Percentiles rank a stretch among this genome's conserved stretches.
phyloP scores from a whole-genome alignment of 2,329 filamentous ascomycete genomes.

The Akanthomyces uredinophilus region DNA sequence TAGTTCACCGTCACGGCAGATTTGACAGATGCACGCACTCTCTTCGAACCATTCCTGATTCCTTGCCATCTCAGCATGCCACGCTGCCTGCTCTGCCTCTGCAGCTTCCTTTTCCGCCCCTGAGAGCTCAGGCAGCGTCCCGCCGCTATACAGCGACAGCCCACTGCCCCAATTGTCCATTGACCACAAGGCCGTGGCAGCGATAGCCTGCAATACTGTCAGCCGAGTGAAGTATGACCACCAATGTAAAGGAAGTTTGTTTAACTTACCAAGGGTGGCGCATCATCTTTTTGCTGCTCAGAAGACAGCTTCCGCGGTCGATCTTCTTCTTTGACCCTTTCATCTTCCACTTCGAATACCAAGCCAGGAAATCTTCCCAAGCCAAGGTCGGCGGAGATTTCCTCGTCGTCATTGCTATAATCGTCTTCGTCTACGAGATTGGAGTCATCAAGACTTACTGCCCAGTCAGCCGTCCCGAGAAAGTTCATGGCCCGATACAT shows the following conservation, averaged over 20 bases:
- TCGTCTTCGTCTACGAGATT: not conserved
- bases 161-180: not conserved
- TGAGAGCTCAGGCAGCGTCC: too few species aligned
- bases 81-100: not conserved
- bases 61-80: not conserved
- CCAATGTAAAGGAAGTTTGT: not conserved
- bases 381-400: not conserved
- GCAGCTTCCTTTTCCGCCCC: not conserved
- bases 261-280: too few species aligned
- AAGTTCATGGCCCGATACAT: conserved; percentile 18
- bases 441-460: conserved; percentile 18
- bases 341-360: not conserved
- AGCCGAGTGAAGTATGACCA: not conserved
- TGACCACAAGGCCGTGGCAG: not conserved
- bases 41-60: not conserved
- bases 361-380: not conserved
- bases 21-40: not conserved
- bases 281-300: too few species aligned
- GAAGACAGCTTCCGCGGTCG: too few species aligned
- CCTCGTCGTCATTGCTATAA: not conserved
- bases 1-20: not conserved
- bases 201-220: not conserved
- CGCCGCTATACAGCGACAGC: not conserved
- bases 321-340: not conserved
- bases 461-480: conserved; percentile 22